Evolutionary conservation across 1,284 basidiomycete genomes (phyloP).

Genomic region (Moesziomyces globuligerus): DNA sequence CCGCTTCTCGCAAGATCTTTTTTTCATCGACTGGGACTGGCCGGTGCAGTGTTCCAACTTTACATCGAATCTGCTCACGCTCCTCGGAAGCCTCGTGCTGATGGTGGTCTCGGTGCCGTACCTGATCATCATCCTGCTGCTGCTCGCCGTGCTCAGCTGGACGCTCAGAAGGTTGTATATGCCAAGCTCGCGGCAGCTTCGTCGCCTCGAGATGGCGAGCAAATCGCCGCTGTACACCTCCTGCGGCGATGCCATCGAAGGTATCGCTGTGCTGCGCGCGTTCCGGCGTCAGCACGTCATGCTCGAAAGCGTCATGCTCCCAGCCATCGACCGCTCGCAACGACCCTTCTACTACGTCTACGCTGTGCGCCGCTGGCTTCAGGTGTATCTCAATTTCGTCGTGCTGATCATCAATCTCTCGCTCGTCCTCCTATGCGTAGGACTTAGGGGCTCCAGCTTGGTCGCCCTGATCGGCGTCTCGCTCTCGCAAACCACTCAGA

Average conservation of each 20-base stretch:
- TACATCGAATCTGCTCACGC: too few species aligned
- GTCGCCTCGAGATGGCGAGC: slow-evolving; percentile 42
- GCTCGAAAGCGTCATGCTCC: slow-evolving; percentile 11
- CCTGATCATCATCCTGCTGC: slow-evolving; percentile 12
- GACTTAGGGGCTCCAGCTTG: slow-evolving; percentile 17
- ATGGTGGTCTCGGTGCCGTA: slow-evolving; percentile 33
- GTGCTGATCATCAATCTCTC: slow-evolving; percentile 32
- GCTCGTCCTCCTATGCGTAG: slow-evolving; percentile 37
- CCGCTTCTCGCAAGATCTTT: slow-evolving; percentile 52
- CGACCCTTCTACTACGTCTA: slow-evolving; percentile 32
- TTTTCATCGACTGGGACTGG: slow-evolving; percentile 40
- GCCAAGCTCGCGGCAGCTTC: slow-evolving; percentile 37
- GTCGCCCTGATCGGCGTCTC: slow-evolving; percentile 63
- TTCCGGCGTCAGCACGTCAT: slow-evolving; percentile 13
- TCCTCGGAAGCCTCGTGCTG: slow-evolving; percentile 13
- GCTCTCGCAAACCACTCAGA: slow-evolving; percentile 48
- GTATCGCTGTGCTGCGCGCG: slow-evolving; percentile 35
- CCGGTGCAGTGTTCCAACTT: too few species aligned
- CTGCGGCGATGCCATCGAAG: too few species aligned
- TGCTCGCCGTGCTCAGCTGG: slow-evolving; percentile 9
- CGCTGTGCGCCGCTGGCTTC: slow-evolving; percentile 43
- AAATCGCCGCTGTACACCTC: slow-evolving; percentile 40
- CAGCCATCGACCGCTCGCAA: slow-evolving; percentile 29
- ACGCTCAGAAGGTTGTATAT: slow-evolving; percentile 30
- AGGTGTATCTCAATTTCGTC: slow-evolving; percentile 27